Evolutionary conservation across 2,329 filamentous ascomycete genomes (phyloP).

Genomic region (Penicillium sp.): DNA sequence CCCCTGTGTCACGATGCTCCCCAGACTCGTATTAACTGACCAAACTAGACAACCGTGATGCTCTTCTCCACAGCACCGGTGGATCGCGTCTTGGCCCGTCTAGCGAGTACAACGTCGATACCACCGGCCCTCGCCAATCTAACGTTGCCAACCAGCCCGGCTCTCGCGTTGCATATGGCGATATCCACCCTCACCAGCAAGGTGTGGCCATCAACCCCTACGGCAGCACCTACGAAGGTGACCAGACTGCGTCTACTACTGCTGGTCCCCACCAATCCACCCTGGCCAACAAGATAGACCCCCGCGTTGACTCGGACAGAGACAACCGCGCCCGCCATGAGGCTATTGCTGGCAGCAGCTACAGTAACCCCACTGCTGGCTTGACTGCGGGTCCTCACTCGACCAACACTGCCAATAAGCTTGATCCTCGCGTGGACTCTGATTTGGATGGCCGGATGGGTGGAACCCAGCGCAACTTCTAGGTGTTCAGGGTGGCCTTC

Average conservation of each 20-base stretch:
- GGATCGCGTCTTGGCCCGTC: background rate
- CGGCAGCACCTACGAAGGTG: background rate
- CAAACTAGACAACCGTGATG: too few species aligned
- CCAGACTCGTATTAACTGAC: too few species aligned
- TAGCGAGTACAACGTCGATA: background rate
- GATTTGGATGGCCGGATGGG: background rate
- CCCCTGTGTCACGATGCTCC: background rate
- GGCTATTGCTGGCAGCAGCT: constrained; percentile 7
- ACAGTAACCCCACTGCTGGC: constrained; percentile 1
- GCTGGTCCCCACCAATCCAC: constrained; percentile 10
- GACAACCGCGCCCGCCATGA: constrained; percentile 6
- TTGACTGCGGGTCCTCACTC: background rate
- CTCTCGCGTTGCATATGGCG: constrained; percentile 6
- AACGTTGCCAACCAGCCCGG: constrained; percentile 9
- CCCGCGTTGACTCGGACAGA: constrained; percentile 7
- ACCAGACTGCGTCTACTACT: background rate
- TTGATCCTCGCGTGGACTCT: constrained; percentile 6
- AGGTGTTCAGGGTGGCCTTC: background rate
- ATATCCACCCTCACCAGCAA: background rate
- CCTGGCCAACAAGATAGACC: constrained; percentile 9
- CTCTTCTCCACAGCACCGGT: background rate
- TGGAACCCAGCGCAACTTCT: constrained; percentile 2
- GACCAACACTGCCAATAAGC: constrained; percentile 1
- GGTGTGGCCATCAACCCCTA: background rate
- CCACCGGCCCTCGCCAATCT: background rate